Conservation (phyloP, 345 rosid genomes). For the Arabidopsis arenosa region DNA sequence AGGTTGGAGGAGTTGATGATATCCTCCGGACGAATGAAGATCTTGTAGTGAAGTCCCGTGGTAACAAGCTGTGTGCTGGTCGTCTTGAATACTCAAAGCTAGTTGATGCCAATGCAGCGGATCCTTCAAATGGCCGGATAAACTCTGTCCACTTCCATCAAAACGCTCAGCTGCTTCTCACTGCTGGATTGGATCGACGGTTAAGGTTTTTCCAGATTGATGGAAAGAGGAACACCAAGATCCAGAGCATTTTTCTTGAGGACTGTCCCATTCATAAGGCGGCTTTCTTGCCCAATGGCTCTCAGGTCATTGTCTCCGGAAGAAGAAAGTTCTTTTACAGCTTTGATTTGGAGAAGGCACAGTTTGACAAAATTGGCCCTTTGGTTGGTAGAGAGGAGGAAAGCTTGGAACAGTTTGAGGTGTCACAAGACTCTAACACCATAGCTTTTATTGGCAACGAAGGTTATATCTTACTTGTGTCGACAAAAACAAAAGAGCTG, state of each 20-base stretch:
- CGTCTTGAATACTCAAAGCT: conserved; percentile 81
- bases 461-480: conserved; percentile 83
- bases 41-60: conserved; percentile 65
- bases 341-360: conserved; percentile 84
- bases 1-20: conserved; percentile 56
- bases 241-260: conserved; percentile 85
- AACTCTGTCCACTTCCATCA: conserved; percentile 88
- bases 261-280: conserved; percentile 87
- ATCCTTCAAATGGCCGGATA: conserved; percentile 71
- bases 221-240: conserved; percentile 88
- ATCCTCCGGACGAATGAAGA: conserved; percentile 77
- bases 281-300: conserved; percentile 82
- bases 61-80: conserved; percentile 66
- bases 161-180: conserved; percentile 82
- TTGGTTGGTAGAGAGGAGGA: conserved; percentile 95
- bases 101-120: conserved; percentile 83
- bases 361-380: conserved; percentile 82
- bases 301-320: conserved; percentile 89
- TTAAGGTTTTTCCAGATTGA: conserved; percentile 88
- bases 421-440: conserved; percentile 76
- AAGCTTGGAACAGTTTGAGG: conserved; percentile 91
- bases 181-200: conserved; percentile 77
- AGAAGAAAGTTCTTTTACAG: conserved; percentile 91
- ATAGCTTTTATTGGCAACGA: conserved; percentile 90
- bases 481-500: conserved; percentile 80